Evolutionary conservation across 345 rosid genomes (phyloP).

Genomic region (Trapa incisa): DNA sequence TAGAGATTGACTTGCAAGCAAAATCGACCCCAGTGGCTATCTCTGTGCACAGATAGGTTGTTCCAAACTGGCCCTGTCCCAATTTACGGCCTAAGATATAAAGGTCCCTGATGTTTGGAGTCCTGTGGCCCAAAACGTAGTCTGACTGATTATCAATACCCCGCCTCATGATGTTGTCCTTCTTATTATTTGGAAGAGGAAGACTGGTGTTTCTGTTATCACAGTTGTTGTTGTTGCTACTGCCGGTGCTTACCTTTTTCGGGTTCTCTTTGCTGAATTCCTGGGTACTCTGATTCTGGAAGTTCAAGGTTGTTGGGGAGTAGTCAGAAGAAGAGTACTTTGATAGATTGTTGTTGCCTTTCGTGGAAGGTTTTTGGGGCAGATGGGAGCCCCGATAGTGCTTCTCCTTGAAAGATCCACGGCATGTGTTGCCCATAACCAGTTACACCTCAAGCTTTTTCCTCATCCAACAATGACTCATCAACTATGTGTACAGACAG

Average conservation of each 20-base stretch:
- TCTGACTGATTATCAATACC: slow-evolving; percentile 50
- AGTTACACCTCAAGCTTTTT: slow-evolving; percentile 12
- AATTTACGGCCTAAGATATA: slow-evolving; percentile 71
- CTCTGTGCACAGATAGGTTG: slow-evolving; percentile 76
- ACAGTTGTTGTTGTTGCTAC: background rate
- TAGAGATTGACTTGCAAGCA: slow-evolving; percentile 91
- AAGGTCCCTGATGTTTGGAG: slow-evolving; percentile 72
- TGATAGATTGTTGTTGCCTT: slow-evolving; percentile 16
- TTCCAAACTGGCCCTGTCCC: slow-evolving; percentile 95
- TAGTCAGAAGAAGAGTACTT: slow-evolving; percentile 16
- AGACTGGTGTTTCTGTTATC: slow-evolving; percentile 16
- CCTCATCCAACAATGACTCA: slow-evolving; percentile 11
- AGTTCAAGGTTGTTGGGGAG: slow-evolving; percentile 10
- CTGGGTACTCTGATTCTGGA: slow-evolving; percentile 14
- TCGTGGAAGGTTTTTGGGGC: slow-evolving; percentile 32
- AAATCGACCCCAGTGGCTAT: slow-evolving; percentile 54
- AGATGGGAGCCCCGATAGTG: slow-evolving; percentile 26
- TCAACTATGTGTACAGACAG: slow-evolving; percentile 5
- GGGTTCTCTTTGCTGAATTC: slow-evolving; percentile 16
- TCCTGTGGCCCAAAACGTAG: slow-evolving; percentile 77
- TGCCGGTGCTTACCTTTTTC: slow-evolving; percentile 8
- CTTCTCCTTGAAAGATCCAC: slow-evolving; percentile 33
- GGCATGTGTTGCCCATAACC: slow-evolving; percentile 48
- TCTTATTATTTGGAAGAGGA: slow-evolving; percentile 24
- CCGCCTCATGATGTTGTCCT: slow-evolving; percentile 56